Evolutionary conservation across 805 yeast genomes (phyloP).

Genomic region (Dipodascus geniculatus): DNA sequence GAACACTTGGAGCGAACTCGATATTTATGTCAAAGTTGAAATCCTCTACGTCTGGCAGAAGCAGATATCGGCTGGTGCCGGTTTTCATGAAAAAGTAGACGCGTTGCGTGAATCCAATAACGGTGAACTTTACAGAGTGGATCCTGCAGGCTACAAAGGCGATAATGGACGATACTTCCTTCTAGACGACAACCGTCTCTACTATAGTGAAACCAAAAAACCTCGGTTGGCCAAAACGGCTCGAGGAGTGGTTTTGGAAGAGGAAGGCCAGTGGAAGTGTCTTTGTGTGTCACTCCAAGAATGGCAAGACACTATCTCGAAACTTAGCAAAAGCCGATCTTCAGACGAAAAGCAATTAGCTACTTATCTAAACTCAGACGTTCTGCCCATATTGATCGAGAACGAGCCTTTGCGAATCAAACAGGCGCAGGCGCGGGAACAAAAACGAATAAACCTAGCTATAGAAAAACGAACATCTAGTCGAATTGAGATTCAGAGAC

Average conservation of each 20-base stretch:
- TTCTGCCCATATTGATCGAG: slow-evolving; percentile 23
- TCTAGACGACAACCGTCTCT: slow-evolving; percentile 27
- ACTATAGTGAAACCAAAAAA: slow-evolving; percentile 8
- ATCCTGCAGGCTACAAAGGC: slow-evolving; percentile 22
- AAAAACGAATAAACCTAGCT: slow-evolving; percentile 16
- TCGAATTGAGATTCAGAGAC: slow-evolving; percentile 18
- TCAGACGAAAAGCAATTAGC: slow-evolving; percentile 12
- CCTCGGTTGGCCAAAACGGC: slow-evolving; percentile 4
- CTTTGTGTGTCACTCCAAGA: slow-evolving; percentile 21
- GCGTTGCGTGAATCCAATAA: slow-evolving; percentile 3
- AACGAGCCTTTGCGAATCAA: slow-evolving; percentile 16
- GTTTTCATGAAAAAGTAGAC: slow-evolving; percentile 13
- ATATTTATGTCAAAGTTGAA: slow-evolving; percentile 12
- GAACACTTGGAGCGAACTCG: slow-evolving; percentile 10
- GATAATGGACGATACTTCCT: slow-evolving; percentile 20
- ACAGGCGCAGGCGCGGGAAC: slow-evolving; percentile 18
- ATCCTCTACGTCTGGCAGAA: neutral
- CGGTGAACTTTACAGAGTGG: slow-evolving; percentile 17
- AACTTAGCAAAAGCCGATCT: slow-evolving; percentile 13
- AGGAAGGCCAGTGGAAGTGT: slow-evolving; percentile 21
- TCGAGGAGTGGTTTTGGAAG: slow-evolving; percentile 13
- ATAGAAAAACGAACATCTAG: slow-evolving; percentile 24
- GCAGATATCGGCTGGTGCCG: slow-evolving; percentile 11
- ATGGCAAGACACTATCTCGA: slow-evolving; percentile 18
- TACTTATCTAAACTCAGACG: slow-evolving; percentile 12